Evolutionary conservation across 768 basidiomycete genomes (phyloP).

Genomic region (Heimioporus sp.): DNA sequence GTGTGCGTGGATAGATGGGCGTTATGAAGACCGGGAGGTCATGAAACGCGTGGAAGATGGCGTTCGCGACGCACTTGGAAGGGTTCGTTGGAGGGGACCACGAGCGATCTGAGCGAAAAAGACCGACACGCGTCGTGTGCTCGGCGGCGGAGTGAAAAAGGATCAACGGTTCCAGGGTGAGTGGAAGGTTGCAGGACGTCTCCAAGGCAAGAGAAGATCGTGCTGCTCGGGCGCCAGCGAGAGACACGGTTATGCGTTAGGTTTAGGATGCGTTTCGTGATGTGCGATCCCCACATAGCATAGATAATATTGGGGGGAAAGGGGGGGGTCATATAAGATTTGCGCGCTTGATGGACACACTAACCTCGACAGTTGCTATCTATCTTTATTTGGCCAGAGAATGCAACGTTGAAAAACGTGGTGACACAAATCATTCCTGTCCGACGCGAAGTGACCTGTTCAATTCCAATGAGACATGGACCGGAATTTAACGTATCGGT

Average conservation of each 20-base stretch:
- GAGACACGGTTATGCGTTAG: neutral
- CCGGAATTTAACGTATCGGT: slow-evolving; percentile 11
- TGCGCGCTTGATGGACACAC: slow-evolving; percentile 3
- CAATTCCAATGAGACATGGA: neutral
- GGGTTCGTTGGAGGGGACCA: neutral
- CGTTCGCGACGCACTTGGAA: slow-evolving; percentile 22
- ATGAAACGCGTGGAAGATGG: slow-evolving; percentile 13
- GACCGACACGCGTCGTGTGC: neutral
- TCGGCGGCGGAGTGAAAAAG: neutral
- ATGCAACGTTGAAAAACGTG: slow-evolving; percentile 4
- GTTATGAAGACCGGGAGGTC: slow-evolving; percentile 13
- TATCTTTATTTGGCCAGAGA: slow-evolving; percentile 10
- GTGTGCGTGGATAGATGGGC: neutral
- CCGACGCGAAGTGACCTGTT: neutral
- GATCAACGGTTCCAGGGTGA: neutral
- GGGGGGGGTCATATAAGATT: slow-evolving; percentile 7
- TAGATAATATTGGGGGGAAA: neutral
- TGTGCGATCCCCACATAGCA: neutral
- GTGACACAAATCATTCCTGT: neutral
- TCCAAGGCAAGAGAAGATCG: neutral
- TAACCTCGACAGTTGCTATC: slow-evolving; percentile 6
- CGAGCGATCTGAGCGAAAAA: slow-evolving; percentile 5
- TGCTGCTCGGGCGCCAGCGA: neutral
- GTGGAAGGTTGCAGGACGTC: neutral
- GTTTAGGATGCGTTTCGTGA: neutral